Base-by-base conservation (phyloP, 306 rosid species). In the Canavalia gladiata region DNA sequence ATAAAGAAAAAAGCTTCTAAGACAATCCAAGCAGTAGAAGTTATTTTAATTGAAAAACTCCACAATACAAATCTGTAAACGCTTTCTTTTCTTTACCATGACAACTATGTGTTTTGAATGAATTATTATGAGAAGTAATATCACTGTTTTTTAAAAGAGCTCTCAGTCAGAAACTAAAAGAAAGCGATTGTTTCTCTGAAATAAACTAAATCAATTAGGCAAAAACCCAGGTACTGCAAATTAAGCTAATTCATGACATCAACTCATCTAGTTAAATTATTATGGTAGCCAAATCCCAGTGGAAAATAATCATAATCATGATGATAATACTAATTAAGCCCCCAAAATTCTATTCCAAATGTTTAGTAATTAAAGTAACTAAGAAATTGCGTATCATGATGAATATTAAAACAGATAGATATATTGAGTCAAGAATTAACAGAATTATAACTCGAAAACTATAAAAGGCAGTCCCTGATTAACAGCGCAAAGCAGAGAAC, bases 331-430 rank as follows among this genome's bases (percentile, higher is more conserved):
- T 47, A 41, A 13, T 7, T 18, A 66, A 41, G 78, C 45, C 34
- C 39, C 31, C 57, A 43, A 52, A 60, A 25, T 49, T 60, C 79
- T 6, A 74, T 67, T 62, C 31, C 39, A 18, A 58, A 74, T 57
- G 37, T 72, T 63, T 7, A 51, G 50, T 2, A 59, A 82, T 8
- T 74, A 39, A 52, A 13, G 76, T 68, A 68, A 47, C 79, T 46
- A 63, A 33, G 47, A 75, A 70, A 41, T 42, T 43, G 58, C 37
- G 76, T 4, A 76, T 47, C 52, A 35, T 67, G 68, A 30, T 51
- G 45, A 52, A n/a, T 33, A 33, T 43, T 33, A 54, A 10, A 56
- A 42, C 77, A 59, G 12, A 68, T 12, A 50, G 55, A 66, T 47
- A 55, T 31, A 39, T 45, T 43, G 51, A 39, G 39, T 46, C 58